Percentiles rank a stretch among this genome's conserved stretches.
Evolutionary conservation across 139 green algal genomes (phyloP).

Genomic region (Chlamydomonas sp.): DNA sequence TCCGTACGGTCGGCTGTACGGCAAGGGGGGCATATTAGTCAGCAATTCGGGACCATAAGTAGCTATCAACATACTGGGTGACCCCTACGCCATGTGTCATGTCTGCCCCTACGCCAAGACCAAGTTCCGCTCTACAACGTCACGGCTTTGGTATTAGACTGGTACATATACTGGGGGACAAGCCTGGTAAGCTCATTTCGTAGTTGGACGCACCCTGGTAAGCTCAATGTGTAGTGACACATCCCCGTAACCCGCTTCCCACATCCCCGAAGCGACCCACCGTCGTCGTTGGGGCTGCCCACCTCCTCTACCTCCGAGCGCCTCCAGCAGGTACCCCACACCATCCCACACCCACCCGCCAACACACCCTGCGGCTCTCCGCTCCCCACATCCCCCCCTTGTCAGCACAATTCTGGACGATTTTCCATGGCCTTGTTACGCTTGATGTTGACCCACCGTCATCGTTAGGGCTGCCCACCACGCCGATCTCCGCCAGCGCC

Average conservation of each 20-base stretch:
- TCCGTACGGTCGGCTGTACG: constrained; percentile 26
- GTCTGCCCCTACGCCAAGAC: too few relatives aligned
- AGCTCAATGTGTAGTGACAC: too few relatives aligned
- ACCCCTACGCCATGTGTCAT: too few relatives aligned
- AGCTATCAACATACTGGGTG: too few relatives aligned
- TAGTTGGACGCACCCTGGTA: too few relatives aligned
- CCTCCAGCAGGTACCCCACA: background rate
- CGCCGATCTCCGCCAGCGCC: constrained; percentile 31
- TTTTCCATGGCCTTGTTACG: too few relatives aligned
- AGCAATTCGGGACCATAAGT: too few relatives aligned
- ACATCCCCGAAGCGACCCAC: background rate
- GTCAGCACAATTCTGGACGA: too few relatives aligned
- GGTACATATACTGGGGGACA: too few relatives aligned
- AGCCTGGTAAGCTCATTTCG: too few relatives aligned
- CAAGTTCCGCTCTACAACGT: too few relatives aligned
- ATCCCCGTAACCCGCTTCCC: background rate
- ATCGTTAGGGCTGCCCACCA: constrained; percentile 39
- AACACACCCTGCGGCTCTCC: background rate
- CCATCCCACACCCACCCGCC: background rate
- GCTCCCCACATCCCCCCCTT: background rate
- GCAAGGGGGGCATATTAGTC: background rate
- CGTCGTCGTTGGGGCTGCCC: background rate
- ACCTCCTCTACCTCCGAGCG: background rate
- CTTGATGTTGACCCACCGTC: constrained; percentile 9
- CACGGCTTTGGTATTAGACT: too few relatives aligned